Conservation (phyloP, 768 basidiomycete genomes). For the Saitozyma podzolica region DNA sequence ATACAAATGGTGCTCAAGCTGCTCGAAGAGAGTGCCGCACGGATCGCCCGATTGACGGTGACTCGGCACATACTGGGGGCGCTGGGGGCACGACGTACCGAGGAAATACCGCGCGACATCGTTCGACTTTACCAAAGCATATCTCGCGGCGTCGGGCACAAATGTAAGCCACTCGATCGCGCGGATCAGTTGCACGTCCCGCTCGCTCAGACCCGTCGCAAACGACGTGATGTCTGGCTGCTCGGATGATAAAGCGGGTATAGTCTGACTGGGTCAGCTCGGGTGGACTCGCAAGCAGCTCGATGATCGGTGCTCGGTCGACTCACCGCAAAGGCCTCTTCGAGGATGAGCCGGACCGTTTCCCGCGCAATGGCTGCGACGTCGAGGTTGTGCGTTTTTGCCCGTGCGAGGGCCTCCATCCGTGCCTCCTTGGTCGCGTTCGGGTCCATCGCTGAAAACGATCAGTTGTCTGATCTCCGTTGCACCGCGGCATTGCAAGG, state of each 20-base stretch:
- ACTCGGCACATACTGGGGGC: too few relatives aligned
- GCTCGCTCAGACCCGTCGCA: constrained; percentile 33
- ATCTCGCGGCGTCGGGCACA: constrained; percentile 67
- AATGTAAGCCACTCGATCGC: constrained; percentile 94
- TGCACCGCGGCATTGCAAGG: too few relatives aligned
- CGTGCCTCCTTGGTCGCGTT: constrained; percentile 61
- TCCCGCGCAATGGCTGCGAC: constrained; percentile 73
- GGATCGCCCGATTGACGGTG: neutral
- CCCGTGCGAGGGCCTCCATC: constrained; percentile 67
- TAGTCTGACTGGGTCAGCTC: constrained; percentile 23
- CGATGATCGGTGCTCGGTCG: neutral
- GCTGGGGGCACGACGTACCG: constrained; percentile 58
- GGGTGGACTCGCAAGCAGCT: neutral
- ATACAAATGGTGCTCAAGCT: too few relatives aligned
- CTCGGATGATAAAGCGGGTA: constrained; percentile 36
- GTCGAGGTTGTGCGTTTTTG: constrained; percentile 81
- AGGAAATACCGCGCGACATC: constrained; percentile 87
- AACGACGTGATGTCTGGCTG: constrained; percentile 45
- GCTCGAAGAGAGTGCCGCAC: neutral
- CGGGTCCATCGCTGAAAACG: constrained; percentile 48
- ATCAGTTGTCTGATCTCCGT: neutral
- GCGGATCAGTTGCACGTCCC: constrained; percentile 64
- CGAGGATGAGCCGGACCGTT: constrained; percentile 65
- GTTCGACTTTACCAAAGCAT: constrained; percentile 82
- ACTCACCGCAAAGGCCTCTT: constrained; percentile 58